phyloP scores from a whole-genome alignment of 257 asterid genomes.

The Galeopsis tetrahit region DNA sequence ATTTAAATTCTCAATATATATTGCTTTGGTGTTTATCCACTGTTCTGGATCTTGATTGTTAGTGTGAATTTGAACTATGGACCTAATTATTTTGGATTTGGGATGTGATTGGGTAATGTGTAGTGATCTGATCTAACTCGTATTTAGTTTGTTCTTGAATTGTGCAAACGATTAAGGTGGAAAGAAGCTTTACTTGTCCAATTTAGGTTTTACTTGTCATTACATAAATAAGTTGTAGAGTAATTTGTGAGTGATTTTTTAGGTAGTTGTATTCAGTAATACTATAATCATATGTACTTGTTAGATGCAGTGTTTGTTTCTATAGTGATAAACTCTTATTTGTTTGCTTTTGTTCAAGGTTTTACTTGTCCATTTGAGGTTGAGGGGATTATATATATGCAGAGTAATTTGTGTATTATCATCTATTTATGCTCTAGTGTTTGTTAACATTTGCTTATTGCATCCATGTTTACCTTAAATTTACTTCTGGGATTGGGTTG shows the following conservation, averaged over 20 bases:
- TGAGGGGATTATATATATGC: not conserved
- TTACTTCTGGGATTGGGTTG: not conserved
- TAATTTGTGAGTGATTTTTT: not conserved
- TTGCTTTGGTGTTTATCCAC: not conserved
- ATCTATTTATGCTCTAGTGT: not conserved
- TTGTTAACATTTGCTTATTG: not conserved
- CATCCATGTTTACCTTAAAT: no score
- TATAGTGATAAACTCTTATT: not conserved
- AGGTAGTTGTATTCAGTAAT: not conserved
- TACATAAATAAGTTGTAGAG: not conserved
- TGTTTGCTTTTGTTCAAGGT: not conserved
- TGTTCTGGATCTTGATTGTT: conserved; percentile 25
- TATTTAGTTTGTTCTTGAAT: not conserved
- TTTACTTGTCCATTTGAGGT: conserved; percentile 17
- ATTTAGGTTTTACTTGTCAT: not conserved
- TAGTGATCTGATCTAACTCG: conserved; percentile 7
- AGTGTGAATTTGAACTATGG: not conserved
- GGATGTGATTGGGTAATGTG: not conserved
- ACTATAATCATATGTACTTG: no score
- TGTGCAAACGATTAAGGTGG: not conserved
- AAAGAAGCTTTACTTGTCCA: not conserved
- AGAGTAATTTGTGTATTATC: conserved; percentile 6
- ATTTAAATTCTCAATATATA: not conserved
- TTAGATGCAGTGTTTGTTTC: not conserved
- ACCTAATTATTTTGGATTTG: not conserved